These are phyloP conservation scores for Lithocarpus polystachyus DNA, from an alignment of 306 rosid species.

Conservation along the genomic window DNA sequence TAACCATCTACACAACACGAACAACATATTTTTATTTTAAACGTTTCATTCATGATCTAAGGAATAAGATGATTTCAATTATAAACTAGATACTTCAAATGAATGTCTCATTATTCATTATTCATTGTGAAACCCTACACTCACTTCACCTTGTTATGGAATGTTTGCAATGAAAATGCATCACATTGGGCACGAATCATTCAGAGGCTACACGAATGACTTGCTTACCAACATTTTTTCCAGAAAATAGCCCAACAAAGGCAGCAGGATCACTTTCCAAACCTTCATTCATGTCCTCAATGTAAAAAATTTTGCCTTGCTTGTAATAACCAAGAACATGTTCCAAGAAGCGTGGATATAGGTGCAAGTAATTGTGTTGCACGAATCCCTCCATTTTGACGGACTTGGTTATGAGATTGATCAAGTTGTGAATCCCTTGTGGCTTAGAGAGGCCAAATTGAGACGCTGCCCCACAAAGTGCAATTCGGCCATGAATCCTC, in stretches of 20 bases:
- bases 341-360: background rate
- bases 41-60: too few relatives aligned
- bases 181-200: background rate
- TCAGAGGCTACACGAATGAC: background rate
- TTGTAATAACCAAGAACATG: background rate
- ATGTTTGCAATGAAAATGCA: background rate
- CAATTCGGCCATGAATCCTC: constrained; percentile 50
- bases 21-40: too few relatives aligned
- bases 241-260: background rate
- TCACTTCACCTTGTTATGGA: too few relatives aligned
- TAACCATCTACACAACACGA: too few relatives aligned
- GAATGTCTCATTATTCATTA: too few relatives aligned
- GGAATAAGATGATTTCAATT: too few relatives aligned
- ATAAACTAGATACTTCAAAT: too few relatives aligned
- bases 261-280: background rate
- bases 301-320: constrained; percentile 1
- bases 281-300: background rate
- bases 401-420: constrained; percentile 26
- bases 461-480: constrained; percentile 52
- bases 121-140: too few relatives aligned
- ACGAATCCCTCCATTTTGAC: constrained; percentile 49
- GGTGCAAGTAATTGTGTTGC: constrained; percentile 35
- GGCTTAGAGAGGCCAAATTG: constrained; percentile 46
- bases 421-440: background rate
- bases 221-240: constrained; percentile 1